Evolutionary conservation across 208 protist genomes (phyloP).

Genomic region (Leishmania aethiopica): DNA sequence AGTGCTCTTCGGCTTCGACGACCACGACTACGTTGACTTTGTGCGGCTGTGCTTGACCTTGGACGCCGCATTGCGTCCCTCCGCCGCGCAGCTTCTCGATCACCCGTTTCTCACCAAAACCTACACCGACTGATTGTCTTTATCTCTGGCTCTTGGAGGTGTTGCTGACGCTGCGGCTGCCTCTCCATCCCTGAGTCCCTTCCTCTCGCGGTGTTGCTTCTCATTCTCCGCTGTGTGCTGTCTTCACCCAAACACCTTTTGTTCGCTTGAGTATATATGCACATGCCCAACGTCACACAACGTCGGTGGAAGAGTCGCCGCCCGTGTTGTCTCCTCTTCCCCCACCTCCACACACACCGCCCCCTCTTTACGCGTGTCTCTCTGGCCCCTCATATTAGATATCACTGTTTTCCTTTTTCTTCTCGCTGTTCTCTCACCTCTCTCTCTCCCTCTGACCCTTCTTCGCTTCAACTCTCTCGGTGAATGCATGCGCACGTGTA

Average conservation of each 20-base stretch:
- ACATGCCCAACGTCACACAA: not conserved
- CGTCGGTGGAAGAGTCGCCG: not conserved
- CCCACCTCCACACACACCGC: not conserved
- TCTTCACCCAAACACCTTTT: not conserved
- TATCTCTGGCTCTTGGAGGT: not conserved
- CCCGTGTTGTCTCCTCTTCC: not conserved
- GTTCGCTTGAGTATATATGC: not conserved
- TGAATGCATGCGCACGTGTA: not conserved
- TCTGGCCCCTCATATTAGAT: slow-evolving; percentile 1
- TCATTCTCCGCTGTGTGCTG: not conserved
- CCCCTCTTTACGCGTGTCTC: not conserved
- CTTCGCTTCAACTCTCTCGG: not conserved
- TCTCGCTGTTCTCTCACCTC: not conserved
- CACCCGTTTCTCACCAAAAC: slow-evolving; percentile 65
- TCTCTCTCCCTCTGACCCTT: not conserved
- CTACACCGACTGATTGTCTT: slow-evolving; percentile 10
- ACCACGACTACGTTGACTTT: slow-evolving; percentile 74
- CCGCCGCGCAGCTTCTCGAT: slow-evolving; percentile 55
- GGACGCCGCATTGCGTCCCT: slow-evolving; percentile 59
- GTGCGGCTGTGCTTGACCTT: slow-evolving; percentile 68
- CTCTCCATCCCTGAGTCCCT: not conserved
- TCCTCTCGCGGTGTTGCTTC: not conserved
- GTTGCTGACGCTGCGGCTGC: not conserved
- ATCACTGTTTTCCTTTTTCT: not conserved
- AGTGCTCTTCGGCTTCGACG: slow-evolving; percentile 51